These are phyloP conservation scores for Vicia faba DNA, from an alignment of 306 rosid species.

Conservation along the genomic window DNA sequence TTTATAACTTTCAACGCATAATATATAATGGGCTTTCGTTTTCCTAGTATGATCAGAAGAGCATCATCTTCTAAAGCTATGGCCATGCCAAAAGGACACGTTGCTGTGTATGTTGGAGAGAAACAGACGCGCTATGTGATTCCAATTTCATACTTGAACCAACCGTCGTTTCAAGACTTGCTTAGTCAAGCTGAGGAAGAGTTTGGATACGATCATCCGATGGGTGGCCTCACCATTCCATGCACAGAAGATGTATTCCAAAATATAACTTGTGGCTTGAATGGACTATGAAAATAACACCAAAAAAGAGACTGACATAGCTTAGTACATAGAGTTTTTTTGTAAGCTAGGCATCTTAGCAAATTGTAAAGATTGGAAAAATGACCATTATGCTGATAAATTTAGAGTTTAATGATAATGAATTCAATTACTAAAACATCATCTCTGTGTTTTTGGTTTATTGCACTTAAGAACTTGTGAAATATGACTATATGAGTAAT, in stretches of 20 bases:
- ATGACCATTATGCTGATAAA: neutral
- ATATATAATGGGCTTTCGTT: neutral
- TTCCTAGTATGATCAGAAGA: conserved; percentile 34
- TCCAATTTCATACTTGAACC: conserved; percentile 43
- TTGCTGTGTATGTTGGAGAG: conserved; percentile 46
- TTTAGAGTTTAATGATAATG: neutral
- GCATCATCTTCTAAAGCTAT: conserved; percentile 26
- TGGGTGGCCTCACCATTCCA: conserved; percentile 49
- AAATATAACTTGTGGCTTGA: conserved; percentile 31
- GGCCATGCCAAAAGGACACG: conserved; percentile 51
- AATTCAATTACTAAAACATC: neutral
- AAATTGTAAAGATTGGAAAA: neutral
- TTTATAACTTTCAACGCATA: neutral
- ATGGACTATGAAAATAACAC: neutral
- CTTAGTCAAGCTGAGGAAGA: conserved; percentile 22
- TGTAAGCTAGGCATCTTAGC: neutral
- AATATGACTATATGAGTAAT: neutral
- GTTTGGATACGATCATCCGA: conserved; percentile 46
- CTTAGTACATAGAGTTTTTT: neutral
- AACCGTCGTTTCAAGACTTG: conserved; percentile 41
- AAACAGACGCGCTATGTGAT: conserved; percentile 46
- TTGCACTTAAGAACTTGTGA: too few species aligned
- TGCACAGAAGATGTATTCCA: conserved; percentile 31
- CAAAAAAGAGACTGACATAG: neutral
- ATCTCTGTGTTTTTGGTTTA: neutral